A percentile compares a stretch with the other conserved stretches of the same genome.
These are phyloP conservation scores for Nicotiana sylvestris DNA, from an alignment of 257 asterid genomes.

Conservation along the genomic window DNA sequence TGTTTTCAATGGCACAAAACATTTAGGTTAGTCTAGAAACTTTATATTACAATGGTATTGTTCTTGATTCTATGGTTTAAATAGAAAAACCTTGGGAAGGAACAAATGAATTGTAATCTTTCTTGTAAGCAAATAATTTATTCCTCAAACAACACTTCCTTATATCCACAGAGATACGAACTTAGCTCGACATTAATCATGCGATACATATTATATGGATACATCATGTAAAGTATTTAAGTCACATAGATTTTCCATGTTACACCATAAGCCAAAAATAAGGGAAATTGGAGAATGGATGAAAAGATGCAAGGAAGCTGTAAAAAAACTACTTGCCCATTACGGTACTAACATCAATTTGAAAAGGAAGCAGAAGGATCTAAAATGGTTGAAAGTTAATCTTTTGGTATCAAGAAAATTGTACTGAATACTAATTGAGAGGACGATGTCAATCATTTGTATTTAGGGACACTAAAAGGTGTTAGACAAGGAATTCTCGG, in stretches of 20 bases:
- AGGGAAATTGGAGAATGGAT: too few relatives aligned
- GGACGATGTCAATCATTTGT: too few relatives aligned
- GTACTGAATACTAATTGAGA: too few relatives aligned
- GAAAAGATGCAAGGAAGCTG: neutral
- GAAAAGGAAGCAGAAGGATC: too few relatives aligned
- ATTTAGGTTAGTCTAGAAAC: neutral
- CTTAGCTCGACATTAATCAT: neutral
- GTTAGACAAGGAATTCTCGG: too few relatives aligned
- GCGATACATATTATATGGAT: neutral
- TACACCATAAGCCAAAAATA: neutral
- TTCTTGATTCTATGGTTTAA: neutral
- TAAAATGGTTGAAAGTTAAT: too few relatives aligned
- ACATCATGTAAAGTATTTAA: neutral
- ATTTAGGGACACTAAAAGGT: too few relatives aligned
- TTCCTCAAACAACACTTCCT: neutral
- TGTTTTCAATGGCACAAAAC: neutral
- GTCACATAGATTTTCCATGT: neutral
- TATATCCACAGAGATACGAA: neutral
- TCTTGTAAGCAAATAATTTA: neutral
- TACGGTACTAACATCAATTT: too few relatives aligned
- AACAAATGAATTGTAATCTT: neutral
- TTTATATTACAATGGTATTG: neutral
- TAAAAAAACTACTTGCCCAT: too few relatives aligned
- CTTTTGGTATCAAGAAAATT: too few relatives aligned
- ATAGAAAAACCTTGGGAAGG: neutral